Evolutionary conservation across 768 basidiomycete genomes (phyloP).

Genomic region (Lactarius sanguifluus): DNA sequence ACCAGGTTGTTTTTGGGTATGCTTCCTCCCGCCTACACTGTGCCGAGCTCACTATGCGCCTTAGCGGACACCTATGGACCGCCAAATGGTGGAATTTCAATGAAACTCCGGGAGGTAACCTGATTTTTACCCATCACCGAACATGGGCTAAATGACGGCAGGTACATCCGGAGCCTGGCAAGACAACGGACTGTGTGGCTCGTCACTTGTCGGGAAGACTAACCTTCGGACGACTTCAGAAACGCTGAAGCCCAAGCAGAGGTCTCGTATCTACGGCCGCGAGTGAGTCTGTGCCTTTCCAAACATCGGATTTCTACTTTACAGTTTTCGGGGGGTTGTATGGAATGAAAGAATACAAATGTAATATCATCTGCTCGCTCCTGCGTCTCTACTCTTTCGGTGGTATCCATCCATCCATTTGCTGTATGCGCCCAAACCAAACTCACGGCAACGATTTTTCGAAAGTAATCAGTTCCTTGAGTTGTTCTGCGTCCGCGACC

Average conservation of each 20-base stretch:
- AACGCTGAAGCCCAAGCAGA: neutral
- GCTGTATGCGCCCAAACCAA: neutral
- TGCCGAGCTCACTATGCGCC: neutral
- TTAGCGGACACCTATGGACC: slow-evolving; percentile 50
- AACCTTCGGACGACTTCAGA: slow-evolving; percentile 2
- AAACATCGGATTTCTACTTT: neutral
- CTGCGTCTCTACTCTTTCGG: neutral
- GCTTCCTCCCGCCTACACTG: slow-evolving; percentile 19
- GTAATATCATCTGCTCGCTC: neutral
- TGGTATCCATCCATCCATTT: neutral
- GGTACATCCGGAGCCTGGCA: slow-evolving; percentile 37
- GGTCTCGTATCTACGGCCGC: slow-evolving; percentile 1
- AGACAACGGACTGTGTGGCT: slow-evolving; percentile 37
- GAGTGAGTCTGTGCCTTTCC: neutral
- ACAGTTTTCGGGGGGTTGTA: neutral
- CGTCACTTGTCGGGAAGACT: slow-evolving; percentile 15
- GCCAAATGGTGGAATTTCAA: slow-evolving; percentile 50
- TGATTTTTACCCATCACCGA: neutral
- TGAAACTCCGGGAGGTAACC: slow-evolving; percentile 39
- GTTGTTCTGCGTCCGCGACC: slow-evolving; percentile 25
- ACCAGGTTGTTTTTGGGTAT: slow-evolving; percentile 43
- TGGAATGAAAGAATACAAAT: neutral
- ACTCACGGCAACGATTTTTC: slow-evolving; percentile 35
- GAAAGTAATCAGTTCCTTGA: slow-evolving; percentile 36
- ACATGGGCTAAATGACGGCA: neutral